These are phyloP conservation scores for Leptographium flavum DNA, from an alignment of 2,329 filamentous ascomycete genomes.

Conservation along the genomic window DNA sequence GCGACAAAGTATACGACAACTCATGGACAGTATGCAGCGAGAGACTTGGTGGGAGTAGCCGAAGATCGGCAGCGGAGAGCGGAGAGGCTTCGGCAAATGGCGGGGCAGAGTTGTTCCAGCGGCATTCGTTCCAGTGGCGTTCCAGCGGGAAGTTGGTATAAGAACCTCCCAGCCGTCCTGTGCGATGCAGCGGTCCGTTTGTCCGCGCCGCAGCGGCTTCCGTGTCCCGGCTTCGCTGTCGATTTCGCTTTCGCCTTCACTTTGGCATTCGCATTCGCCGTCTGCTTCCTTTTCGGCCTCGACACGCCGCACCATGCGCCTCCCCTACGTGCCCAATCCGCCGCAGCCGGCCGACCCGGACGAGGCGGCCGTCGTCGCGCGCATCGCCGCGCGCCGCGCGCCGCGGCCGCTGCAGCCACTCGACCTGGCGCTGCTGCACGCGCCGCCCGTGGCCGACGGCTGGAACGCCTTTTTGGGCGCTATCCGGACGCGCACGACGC, in stretches of 20 bases:
- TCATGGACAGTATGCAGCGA: too few species aligned
- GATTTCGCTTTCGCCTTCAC: background rate
- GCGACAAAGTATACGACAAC: too few species aligned
- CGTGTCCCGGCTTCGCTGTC: too few species aligned
- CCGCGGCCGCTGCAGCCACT: constrained; percentile 59
- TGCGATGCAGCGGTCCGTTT: too few species aligned
- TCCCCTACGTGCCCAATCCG: constrained; percentile 48
- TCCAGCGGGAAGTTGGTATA: too few species aligned
- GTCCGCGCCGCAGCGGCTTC: too few species aligned
- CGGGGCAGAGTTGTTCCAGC: too few species aligned
- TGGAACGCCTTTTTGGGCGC: constrained; percentile 59
- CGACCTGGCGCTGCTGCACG: constrained; percentile 64
- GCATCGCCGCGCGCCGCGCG: constrained; percentile 49
- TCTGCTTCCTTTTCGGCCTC: background rate
- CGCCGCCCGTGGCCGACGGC: constrained; percentile 59
- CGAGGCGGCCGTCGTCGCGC: constrained; percentile 43
- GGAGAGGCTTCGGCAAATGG: too few species aligned
- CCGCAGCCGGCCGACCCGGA: constrained; percentile 28
- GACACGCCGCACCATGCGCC: constrained; percentile 39
- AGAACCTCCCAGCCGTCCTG: too few species aligned
- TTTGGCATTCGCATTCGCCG: background rate
- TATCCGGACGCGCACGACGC: constrained; percentile 42
- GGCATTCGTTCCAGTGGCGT: background rate
- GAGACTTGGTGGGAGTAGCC: too few species aligned
- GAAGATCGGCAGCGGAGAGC: too few species aligned